Percentiles rank a stretch among this genome's conserved stretches.
phyloP scores from a whole-genome alignment of 352 stramenopile species.

The Globisporangium solare region DNA sequence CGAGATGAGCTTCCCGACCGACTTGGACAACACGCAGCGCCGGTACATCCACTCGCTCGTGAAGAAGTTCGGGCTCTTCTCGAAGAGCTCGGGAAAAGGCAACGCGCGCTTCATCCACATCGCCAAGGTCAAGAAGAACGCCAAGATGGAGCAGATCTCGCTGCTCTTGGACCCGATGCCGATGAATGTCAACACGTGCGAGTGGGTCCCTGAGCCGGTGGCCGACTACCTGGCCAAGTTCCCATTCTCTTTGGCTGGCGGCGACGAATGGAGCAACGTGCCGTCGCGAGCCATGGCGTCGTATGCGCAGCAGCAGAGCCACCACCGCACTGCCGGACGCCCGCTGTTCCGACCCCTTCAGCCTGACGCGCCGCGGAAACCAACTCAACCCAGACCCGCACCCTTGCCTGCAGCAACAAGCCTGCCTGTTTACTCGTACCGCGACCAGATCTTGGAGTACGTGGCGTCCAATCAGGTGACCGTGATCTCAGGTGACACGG shows the following conservation, averaged over 20 bases:
- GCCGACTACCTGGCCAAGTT: conserved; percentile 42
- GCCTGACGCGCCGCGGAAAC: background rate
- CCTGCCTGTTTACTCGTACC: conserved; percentile 58
- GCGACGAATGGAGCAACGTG: background rate
- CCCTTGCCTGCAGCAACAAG: conserved; percentile 18
- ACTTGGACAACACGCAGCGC: conserved; percentile 71
- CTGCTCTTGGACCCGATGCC: conserved; percentile 36
- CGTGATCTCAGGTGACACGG: conserved; percentile 93
- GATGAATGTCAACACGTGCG: conserved; percentile 23
- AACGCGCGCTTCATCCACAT: conserved; percentile 71
- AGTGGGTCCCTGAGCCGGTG: conserved; percentile 42
- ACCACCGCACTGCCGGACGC: conserved; percentile 13
- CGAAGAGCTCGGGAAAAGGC: conserved; percentile 73
- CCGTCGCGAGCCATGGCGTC: conserved; percentile 12
- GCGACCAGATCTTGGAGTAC: conserved; percentile 58
- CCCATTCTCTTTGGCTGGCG: conserved; percentile 13
- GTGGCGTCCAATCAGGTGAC: conserved; percentile 83
- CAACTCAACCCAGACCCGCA: background rate
- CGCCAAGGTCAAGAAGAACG: conserved; percentile 80
- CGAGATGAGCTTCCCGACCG: conserved; percentile 65
- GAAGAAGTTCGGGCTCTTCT: conserved; percentile 79
- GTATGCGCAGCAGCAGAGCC: conserved; percentile 11
- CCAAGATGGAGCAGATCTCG: conserved; percentile 67
- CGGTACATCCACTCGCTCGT: conserved; percentile 78
- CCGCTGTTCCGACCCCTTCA: conserved; percentile 42